Base-by-base conservation (phyloP, 192 early-diverging fungal genomes). In the Chytriomyces confervae region DNA sequence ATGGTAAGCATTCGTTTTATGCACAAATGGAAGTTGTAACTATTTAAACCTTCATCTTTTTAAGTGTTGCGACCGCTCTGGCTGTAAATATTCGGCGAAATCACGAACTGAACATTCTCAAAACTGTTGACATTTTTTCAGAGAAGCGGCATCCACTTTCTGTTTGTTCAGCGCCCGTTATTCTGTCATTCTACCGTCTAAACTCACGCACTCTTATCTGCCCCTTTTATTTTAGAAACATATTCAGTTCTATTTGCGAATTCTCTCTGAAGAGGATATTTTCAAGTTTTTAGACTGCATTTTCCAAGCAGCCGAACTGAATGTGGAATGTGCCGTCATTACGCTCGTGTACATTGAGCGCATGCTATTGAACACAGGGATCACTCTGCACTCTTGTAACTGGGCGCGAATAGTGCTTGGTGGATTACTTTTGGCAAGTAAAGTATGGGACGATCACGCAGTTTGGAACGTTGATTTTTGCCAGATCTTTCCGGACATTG, bases 381-480 rank as follows among this genome's bases (percentile, higher is more conserved):
- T 94, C 29, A 84, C 83, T 6, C 76, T 94, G 57, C 86, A 86
- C 24, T 84, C 88, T 6, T 72, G 65, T 62, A 89, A 89, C 63
- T 90, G 89, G 88, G 79, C 82, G 24, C 78, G 89, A 13, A 82
- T 83, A 7, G 62, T 87, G 3, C 82, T 95, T 6, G 91, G 91
- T 5, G 89, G 86, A 0, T 66, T 94, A 5, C 69, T 95, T n/a
- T 81, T 91, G n/a, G 91, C 93, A 6, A 86, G 91, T 49, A 95
- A 95, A 81, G 93, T 95, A 1, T 95, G 94, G 94, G 94, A 95
- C 71, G 94, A 95, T 69, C 90, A 92, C 70, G 94, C 94, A 4
- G 91, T 95, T 10, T 95, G 92, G 87, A 95, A 95, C 79, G 83
- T 88, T 5, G 94, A 95, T 77, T 94, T 93, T 78, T 86, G 86